Evolutionary conservation across 225 moss, liverwort and hornwort genomes (phyloP), one percentile per base, ranked within the genome.

Genomic region (Pseudoscleropodium purum): DNA sequence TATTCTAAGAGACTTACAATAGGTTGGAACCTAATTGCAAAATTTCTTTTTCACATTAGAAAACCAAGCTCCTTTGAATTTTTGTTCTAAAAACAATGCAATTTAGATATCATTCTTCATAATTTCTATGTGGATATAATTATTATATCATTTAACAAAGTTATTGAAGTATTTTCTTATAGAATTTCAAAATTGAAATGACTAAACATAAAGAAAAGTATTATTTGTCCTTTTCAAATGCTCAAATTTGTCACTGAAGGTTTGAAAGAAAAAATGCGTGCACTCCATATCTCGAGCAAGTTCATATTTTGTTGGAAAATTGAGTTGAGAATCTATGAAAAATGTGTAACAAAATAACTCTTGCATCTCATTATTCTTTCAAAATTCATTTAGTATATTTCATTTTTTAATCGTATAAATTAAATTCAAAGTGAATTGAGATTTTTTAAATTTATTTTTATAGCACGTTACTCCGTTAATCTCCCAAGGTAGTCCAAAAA

Each of bases 381-480:
- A 24, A 39, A 23, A n/a, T 13, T 68, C 23, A 69, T n/a, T 69
- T 23, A 13, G 2, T n/a, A 47, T 47, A 47, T 47, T 21, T 68
- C 1, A 20, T 68, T 36, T 37, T 20, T 10, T 18, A 20, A 20
- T 11, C 4, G 3, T 67, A 6, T 21, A 19, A 37, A 37, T 1
- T 10, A 3, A 66, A 68, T 37, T 6, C 12, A 12, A 37, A 68
- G 7, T 37, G 7, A 23, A 69, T 11, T n/a, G 7, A 13, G 7
- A 13, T 13, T 21, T n/a, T n/a, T 2, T 4, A 2, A 17, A 2
- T 57, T 57, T 20, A 21, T 3, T 37, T 68, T n/a, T 21, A 69
- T 0, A n/a, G 0, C 23, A 23, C n/a, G 4, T n/a, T 20, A 0
- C 37, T 4, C 7, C 3, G 10, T 47, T 47, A 47, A 47, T 47